Evolutionary conservation across 306 rosid species (phyloP), one percentile per base, ranked within the genome.

Genomic region (Malus asiatica): DNA sequence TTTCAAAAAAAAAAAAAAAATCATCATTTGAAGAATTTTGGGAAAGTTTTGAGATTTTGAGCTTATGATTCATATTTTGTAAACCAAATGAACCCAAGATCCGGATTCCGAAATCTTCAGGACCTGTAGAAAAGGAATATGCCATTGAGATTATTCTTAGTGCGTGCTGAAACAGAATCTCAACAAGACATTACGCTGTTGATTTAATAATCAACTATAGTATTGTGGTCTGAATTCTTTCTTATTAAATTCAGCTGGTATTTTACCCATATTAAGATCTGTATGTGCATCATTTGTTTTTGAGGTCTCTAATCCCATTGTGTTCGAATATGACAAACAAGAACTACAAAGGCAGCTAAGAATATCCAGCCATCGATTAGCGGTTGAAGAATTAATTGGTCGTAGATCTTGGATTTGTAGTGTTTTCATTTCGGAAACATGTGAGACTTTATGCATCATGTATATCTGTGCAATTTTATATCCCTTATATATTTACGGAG

Each of bases 181-280:
- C 25, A 55, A 55, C 11, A 55, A 20, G 8, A 55, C 60, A 55
- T 20, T 55, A 19, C 4, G 29, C 29, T 9, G 30, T 58, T 22
- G 63, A 11, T 58, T 22, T 58, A 58, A 58, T 58, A 4, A 27
- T 61, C 32, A 61, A 27, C 4, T 25, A 14, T 57, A 2, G 3
- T 61, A 14, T 23, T 11, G 32, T 25, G 32, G 20, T 13, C 18
- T 12, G 66, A 15, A 27, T 11, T 60, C 18, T 5, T 25, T 61
- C 66, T 13, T 61, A 27, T 13, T 4, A 25, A 45, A n/a, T 73
- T 77, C 84, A 93, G 90, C 82, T 88, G 69, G 76, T 78, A 45
- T 87, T 90, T 6, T 90, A 88, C 80, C 97, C 90, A 15, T 85
- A 89, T 40, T 93, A 83, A 64, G 93, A 91, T 77, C 80, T 97